Evolutionary conservation across 441 rosid genomes (phyloP).

Genomic region (Euphorbia schlechtendalii): DNA sequence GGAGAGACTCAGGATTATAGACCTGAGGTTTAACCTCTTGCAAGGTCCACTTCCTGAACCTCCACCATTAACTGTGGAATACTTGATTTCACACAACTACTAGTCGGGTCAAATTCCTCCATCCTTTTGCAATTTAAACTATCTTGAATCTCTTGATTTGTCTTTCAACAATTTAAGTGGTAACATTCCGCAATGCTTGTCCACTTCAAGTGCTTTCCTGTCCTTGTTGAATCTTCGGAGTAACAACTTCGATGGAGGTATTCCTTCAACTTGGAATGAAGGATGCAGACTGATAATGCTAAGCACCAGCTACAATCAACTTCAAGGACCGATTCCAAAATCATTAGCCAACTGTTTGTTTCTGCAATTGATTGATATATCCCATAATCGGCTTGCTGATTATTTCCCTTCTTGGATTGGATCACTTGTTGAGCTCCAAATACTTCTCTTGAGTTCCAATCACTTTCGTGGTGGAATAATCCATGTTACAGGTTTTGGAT

Average conservation of each 20-base stretch:
- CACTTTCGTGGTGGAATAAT: not conserved
- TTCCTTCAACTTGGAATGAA: too few relatives aligned
- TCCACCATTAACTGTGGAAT: not conserved
- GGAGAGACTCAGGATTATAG: not conserved
- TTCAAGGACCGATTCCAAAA: not conserved
- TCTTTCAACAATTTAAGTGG: too few relatives aligned
- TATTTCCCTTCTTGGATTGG: not conserved
- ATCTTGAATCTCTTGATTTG: conserved; percentile 6
- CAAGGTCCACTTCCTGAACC: conserved; percentile 12
- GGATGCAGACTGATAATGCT: not conserved
- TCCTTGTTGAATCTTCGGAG: too few relatives aligned
- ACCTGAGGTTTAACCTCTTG: not conserved
- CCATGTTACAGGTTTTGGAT: not conserved
- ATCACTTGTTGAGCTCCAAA: not conserved
- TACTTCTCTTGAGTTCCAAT: not conserved
- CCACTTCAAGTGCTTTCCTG: too few relatives aligned
- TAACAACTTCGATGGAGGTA: too few relatives aligned
- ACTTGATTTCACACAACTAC: not conserved
- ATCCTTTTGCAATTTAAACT: not conserved
- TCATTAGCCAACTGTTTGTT: too few relatives aligned
- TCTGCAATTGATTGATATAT: too few relatives aligned
- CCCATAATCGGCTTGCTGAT: too few relatives aligned
- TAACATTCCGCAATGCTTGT: too few relatives aligned
- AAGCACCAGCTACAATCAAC: conserved; percentile 5
- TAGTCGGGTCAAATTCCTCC: not conserved